Conservation (phyloP, 768 basidiomycete species). For the Mycena epipterygia region DNA sequence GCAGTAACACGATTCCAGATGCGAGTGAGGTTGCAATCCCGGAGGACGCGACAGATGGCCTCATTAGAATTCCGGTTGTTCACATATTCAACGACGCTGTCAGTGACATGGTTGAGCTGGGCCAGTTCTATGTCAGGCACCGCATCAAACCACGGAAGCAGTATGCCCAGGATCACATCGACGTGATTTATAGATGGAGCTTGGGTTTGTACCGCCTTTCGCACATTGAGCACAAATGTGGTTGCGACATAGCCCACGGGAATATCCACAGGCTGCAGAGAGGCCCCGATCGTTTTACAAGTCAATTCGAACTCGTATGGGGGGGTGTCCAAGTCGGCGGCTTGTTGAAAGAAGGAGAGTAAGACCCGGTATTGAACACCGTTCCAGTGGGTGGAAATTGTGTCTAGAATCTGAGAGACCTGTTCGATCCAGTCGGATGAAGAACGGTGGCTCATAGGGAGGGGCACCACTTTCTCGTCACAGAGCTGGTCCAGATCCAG, state of each 20-base stretch:
- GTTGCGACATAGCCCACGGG: constrained; percentile 16
- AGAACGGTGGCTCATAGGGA: neutral
- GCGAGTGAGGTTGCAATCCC: constrained; percentile 30
- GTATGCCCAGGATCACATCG: constrained; percentile 28
- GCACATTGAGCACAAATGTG: constrained; percentile 21
- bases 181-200: constrained; percentile 17
- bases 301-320: constrained; percentile 35
- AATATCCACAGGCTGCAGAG: constrained; percentile 18
- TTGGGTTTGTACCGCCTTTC: constrained; percentile 16
- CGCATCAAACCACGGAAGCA: constrained; percentile 32
- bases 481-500: constrained; percentile 23
- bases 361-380: constrained; percentile 30
- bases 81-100: constrained; percentile 30
- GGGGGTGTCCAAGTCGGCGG: constrained; percentile 12
- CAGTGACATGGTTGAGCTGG: constrained; percentile 15
- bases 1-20: constrained; percentile 24
- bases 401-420: constrained; percentile 18
- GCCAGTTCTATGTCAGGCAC: neutral
- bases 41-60: constrained; percentile 29
- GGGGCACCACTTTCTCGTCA: neutral
- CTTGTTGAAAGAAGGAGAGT: constrained; percentile 28
- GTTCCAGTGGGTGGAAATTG: constrained; percentile 24
- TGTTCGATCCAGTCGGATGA: constrained; percentile 11
- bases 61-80: constrained; percentile 26
- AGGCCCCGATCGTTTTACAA: constrained; percentile 13